Percentiles rank a stretch among this genome's conserved stretches.
Conservation (phyloP, 768 basidiomycete genomes). For the Kwoniella sp. region DNA sequence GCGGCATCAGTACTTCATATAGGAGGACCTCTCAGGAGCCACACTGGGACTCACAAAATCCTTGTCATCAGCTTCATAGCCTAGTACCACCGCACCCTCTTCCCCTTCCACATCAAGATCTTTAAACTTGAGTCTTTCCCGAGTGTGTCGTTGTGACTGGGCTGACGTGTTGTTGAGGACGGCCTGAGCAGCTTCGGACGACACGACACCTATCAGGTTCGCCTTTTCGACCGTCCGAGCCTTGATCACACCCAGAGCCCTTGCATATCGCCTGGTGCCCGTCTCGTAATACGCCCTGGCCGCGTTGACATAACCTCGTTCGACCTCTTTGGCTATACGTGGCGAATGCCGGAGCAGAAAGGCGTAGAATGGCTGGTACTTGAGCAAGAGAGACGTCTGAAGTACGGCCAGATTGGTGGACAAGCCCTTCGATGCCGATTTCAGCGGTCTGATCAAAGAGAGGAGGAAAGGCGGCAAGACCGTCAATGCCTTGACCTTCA, state of each 20-base stretch:
- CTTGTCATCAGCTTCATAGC: slow-evolving; percentile 87
- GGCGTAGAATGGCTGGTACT: slow-evolving; percentile 72
- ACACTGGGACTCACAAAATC: slow-evolving; percentile 59
- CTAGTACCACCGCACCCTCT: slow-evolving; percentile 61
- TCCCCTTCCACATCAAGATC: slow-evolving; percentile 67
- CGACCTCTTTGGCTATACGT: slow-evolving; percentile 77
- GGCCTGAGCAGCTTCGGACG: slow-evolving; percentile 52
- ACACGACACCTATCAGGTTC: slow-evolving; percentile 58
- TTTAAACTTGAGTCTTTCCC: slow-evolving; percentile 61
- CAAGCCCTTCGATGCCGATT: slow-evolving; percentile 58
- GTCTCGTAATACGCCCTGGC: slow-evolving; percentile 93
- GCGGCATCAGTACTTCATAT: background rate
- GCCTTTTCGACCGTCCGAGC: slow-evolving; percentile 60
- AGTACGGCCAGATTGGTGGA: slow-evolving; percentile 87
- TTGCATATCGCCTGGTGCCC: slow-evolving; percentile 80
- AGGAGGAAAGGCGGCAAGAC: slow-evolving; percentile 85
- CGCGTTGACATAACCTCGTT: slow-evolving; percentile 74
- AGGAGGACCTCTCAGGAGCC: too few relatives aligned
- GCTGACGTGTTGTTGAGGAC: slow-evolving; percentile 25
- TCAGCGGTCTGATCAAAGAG: slow-evolving; percentile 74
- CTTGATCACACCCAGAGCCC: slow-evolving; percentile 75
- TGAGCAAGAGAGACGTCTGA: slow-evolving; percentile 78
- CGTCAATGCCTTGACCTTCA: slow-evolving; percentile 82
- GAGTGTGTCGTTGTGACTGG: slow-evolving; percentile 10
- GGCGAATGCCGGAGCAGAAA: slow-evolving; percentile 82